A percentile compares a stretch with the other conserved stretches of the same genome.
Conservation (phyloP, 2,329 filamentous ascomycete species). For the Pyricularia grisea region DNA sequence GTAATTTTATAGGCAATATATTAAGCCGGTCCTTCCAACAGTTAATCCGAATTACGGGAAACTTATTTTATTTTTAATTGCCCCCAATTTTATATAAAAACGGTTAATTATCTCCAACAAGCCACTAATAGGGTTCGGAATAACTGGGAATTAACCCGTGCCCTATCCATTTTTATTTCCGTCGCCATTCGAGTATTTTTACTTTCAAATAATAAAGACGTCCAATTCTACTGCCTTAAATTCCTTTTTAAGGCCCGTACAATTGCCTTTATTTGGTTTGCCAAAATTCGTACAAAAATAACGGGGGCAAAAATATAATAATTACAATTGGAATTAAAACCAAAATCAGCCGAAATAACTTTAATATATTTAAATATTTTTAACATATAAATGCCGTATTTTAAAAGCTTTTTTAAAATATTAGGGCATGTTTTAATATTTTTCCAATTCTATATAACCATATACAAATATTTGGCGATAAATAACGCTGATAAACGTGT, state of each 20-base stretch:
- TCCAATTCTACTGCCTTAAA: neutral
- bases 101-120: neutral
- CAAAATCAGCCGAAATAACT: too few relatives aligned
- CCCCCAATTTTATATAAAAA: neutral
- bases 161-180: neutral
- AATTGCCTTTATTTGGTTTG: neutral
- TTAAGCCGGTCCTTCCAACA: slow-evolving; percentile 30
- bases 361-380: neutral
- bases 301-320: neutral
- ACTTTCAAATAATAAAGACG: neutral
- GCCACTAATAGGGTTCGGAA: neutral
- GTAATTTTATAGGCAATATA: slow-evolving; percentile 39
- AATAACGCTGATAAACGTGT: neutral
- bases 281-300: neutral
- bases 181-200: neutral
- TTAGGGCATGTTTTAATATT: neutral
- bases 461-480: neutral
- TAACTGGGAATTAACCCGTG: neutral
- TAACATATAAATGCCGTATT: neutral
- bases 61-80: neutral
- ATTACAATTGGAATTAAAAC: neutral
- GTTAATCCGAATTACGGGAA: neutral
- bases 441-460: neutral
- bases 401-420: neutral
- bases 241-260: neutral